Percentiles rank a stretch among this genome's conserved stretches.
phyloP scores from a whole-genome alignment of 2,329 filamentous ascomycete genomes.

The Scedosporium boydii region DNA sequence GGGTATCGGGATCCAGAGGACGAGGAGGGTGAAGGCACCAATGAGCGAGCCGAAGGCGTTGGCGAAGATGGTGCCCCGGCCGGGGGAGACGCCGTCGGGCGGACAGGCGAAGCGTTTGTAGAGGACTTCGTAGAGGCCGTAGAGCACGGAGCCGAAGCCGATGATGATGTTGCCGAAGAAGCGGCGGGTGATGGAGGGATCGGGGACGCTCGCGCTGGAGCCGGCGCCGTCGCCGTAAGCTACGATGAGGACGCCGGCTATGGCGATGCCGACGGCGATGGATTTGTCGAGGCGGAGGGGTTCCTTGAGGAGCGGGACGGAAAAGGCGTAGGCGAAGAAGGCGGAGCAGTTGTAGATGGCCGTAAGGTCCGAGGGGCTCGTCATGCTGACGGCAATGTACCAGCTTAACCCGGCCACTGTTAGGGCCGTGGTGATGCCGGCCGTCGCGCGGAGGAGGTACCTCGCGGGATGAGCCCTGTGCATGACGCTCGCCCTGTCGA shows the following conservation, averaged over 20 bases:
- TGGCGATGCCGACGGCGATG: slow-evolving; percentile 76
- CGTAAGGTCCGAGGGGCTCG: slow-evolving; percentile 85
- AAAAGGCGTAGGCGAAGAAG: slow-evolving; percentile 97
- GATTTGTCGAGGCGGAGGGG: slow-evolving; percentile 78
- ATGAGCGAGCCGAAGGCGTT: slow-evolving; percentile 87
- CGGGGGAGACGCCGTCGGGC: slow-evolving; percentile 73
- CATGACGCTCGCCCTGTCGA: slow-evolving; percentile 34
- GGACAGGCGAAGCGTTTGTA: slow-evolving; percentile 93
- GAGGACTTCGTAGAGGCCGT: slow-evolving; percentile 93
- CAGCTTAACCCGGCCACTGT: slow-evolving; percentile 88
- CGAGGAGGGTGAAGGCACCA: slow-evolving; percentile 71
- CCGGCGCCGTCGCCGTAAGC: slow-evolving; percentile 69
- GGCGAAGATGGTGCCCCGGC: slow-evolving; percentile 91
- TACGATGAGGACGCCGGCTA: slow-evolving; percentile 84
- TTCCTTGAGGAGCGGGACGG: slow-evolving; percentile 80
- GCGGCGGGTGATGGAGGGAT: slow-evolving; percentile 44
- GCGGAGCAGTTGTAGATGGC: slow-evolving; percentile 99
- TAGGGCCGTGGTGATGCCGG: slow-evolving; percentile 72
- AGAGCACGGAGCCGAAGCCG: slow-evolving; percentile 79
- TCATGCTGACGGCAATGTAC: slow-evolving; percentile 92
- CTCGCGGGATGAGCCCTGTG: slow-evolving; percentile 33
- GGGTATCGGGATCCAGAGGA: slow-evolving; percentile 88
- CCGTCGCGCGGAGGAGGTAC: slow-evolving; percentile 73
- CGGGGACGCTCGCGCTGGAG: slow-evolving; percentile 36
- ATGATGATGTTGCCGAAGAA: slow-evolving; percentile 86